A percentile compares a stretch with the other conserved stretches of the same genome.
phyloP scores from a whole-genome alignment of 768 basidiomycete genomes.

The Xanthoconium stramineum region DNA sequence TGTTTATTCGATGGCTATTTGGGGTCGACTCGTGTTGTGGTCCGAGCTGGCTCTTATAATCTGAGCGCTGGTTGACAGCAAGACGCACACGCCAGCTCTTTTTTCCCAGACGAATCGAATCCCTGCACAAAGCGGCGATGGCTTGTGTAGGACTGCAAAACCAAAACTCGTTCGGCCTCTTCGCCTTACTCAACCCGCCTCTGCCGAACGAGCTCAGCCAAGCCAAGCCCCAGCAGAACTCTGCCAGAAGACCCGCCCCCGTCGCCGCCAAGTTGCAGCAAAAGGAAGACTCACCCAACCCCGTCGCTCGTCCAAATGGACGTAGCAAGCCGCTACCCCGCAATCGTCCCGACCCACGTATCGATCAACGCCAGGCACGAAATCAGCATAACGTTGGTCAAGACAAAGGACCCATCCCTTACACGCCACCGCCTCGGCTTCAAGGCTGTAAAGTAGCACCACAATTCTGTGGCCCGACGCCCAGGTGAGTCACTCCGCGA shows the following conservation, averaged over 20 bases:
- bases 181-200: neutral
- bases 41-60: neutral
- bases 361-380: conserved; percentile 1
- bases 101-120: neutral
- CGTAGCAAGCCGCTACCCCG: neutral
- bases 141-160: neutral
- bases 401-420: neutral
- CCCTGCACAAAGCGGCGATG: conserved; percentile 2
- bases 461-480: neutral
- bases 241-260: neutral
- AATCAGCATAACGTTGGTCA: neutral
- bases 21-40: conserved; percentile 2
- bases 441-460: neutral
- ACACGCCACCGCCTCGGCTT: neutral
- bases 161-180: conserved; percentile 4
- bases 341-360: neutral
- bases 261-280: neutral
- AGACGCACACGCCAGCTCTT: neutral
- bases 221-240: neutral
- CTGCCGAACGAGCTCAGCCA: neutral
- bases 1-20: conserved; percentile 14
- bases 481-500: conserved; percentile 1
- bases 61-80: neutral
- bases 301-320: neutral
- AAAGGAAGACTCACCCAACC: neutral